These are phyloP conservation scores for Macrocybe gigantea DNA, from an alignment of 768 basidiomycete species.

Conservation along the genomic window DNA sequence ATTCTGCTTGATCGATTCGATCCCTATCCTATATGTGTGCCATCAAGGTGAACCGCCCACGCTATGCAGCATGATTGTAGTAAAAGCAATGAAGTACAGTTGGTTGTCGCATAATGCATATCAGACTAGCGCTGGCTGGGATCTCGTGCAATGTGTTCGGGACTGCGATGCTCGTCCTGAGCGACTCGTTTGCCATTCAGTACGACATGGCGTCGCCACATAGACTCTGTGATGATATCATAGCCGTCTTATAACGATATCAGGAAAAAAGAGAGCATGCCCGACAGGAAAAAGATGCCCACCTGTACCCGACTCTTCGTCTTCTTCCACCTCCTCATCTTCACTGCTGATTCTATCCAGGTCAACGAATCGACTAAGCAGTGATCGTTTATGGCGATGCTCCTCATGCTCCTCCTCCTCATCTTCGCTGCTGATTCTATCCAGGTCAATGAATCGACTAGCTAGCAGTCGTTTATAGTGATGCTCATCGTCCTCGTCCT, in stretches of 20 bases:
- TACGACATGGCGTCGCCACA: slow-evolving; percentile 58
- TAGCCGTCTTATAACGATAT: slow-evolving; percentile 39
- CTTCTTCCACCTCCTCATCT: slow-evolving; percentile 92
- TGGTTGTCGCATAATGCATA: too few relatives aligned
- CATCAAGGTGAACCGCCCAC: too few relatives aligned
- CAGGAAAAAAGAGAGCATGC: neutral
- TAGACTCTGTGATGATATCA: slow-evolving; percentile 59
- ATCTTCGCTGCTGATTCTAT: slow-evolving; percentile 93
- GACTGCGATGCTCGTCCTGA: slow-evolving; percentile 71
- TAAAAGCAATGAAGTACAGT: too few relatives aligned
- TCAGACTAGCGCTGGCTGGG: slow-evolving; percentile 68
- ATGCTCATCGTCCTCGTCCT: slow-evolving; percentile 53
- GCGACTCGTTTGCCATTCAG: slow-evolving; percentile 63
- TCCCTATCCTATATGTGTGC: too few relatives aligned
- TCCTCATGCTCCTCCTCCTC: slow-evolving; percentile 92
- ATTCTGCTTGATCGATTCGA: too few relatives aligned
- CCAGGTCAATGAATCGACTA: slow-evolving; percentile 90
- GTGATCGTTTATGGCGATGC: slow-evolving; percentile 62
- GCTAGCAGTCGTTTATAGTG: slow-evolving; percentile 60
- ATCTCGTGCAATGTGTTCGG: slow-evolving; percentile 79
- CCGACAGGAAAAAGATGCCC: slow-evolving; percentile 9
- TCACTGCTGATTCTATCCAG: slow-evolving; percentile 95
- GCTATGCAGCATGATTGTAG: too few relatives aligned
- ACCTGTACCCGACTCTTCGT: slow-evolving; percentile 60
- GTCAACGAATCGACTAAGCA: slow-evolving; percentile 85